phyloP scores from a whole-genome alignment of 1,139 yeast genomes.

The Diutina ranongensis region DNA sequence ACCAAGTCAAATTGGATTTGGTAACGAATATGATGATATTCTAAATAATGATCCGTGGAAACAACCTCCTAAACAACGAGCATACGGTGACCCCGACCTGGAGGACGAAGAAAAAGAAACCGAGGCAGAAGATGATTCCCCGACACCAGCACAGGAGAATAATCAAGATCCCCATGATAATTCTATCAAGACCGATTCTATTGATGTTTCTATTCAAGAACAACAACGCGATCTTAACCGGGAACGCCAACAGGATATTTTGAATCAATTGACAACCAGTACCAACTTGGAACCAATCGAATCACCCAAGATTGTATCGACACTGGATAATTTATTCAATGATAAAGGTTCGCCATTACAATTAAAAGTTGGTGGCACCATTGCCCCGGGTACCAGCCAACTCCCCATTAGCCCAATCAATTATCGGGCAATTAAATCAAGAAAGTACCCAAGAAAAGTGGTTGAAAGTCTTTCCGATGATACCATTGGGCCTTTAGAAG shows the following conservation, averaged over 20 bases:
- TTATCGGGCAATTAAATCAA: not conserved
- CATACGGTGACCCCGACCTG: conserved; percentile 13
- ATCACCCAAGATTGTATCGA: not conserved
- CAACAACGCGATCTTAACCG: not conserved
- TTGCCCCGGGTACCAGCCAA: not conserved
- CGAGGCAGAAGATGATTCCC: conserved; percentile 9
- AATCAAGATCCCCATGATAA: conserved; percentile 7
- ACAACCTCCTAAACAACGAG: conserved; percentile 13
- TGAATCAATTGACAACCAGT: not conserved
- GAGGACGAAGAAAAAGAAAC: conserved; percentile 11
- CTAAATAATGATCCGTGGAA: conserved; percentile 18
- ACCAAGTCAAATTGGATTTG: conserved; percentile 9
- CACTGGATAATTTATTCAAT: not conserved
- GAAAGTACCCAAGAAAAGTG: not conserved
- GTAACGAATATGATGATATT: conserved; percentile 10
- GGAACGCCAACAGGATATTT: not conserved
- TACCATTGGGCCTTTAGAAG: not conserved
- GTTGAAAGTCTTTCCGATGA: not conserved
- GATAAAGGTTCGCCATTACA: conserved; percentile 2
- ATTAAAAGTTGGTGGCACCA: not conserved
- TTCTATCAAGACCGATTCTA: conserved; percentile 7
- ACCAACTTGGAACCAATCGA: not conserved
- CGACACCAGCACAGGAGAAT: not conserved
- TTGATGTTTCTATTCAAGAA: not conserved
- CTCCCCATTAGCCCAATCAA: not conserved